Evolutionary conservation across 129 eudicot species (phyloP), one percentile per base, ranked within the genome.

Genomic region (Flaveria linearis): DNA sequence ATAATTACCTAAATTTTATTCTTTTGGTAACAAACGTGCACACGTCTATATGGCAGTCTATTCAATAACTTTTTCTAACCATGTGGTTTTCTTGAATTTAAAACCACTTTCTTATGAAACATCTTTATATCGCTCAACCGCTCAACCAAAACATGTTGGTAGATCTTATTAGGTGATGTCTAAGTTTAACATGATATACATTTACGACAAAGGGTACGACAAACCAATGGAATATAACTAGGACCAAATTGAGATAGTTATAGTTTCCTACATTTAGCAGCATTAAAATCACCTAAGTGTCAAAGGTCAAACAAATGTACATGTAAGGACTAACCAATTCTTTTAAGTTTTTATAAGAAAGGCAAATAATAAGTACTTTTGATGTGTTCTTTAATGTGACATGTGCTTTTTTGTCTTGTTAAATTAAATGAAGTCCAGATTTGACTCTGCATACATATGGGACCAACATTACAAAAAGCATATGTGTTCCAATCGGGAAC

Each of bases 291-390:
- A 42, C 33, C 20, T 36, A n/a, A 18, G 9, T 17, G 18, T 17
- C 20, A 20, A 18, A 45, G 7, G 56, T 18, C 36, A 43, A 42
- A 68, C 36, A 68, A 43, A 68, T 68, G 36, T 68, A 68, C 76
- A 53, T 53, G 47, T 5, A 16, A 53, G 28, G 49, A 72, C 51
- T 17, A 53, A 33, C 16, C 62, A 8, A 3, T 16, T 63, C 30
- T 63, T 5, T 4, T 16, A 9, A 23, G 7, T 11, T 9, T 49
- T 49, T 49, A 49, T 49, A 13, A 45, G 13, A 45, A 45, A 9
- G 49, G 49, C 49, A 45, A 36, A 39, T 9, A 1, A 16, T 9
- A 64, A 17, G 20, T 67, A 17, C 26, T n/a, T 41, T 46, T 0
- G 20, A n/a, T 46, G 13, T 41, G 14, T 67, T 16, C 22, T 39